Conservation (phyloP, 1,139 yeast genomes). For the Yamadazyma oceani region DNA sequence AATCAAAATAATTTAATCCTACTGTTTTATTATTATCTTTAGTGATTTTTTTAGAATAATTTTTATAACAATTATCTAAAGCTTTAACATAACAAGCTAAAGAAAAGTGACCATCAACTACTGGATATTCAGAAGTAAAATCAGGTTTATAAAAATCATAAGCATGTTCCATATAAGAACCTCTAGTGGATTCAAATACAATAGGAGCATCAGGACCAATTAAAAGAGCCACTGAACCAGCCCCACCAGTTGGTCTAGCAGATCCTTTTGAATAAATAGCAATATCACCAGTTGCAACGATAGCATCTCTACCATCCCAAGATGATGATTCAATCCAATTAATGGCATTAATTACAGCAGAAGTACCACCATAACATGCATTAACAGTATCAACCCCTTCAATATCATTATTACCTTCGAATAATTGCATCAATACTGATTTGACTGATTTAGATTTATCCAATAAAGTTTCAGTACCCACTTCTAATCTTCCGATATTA, state of each 20-base stretch:
- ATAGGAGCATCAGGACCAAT: constrained; percentile 98
- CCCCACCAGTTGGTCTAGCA: constrained; percentile 99
- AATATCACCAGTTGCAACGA: constrained; percentile 96
- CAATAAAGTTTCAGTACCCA: constrained; percentile 95
- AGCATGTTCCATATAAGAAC: constrained; percentile 93
- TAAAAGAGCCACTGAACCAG: constrained; percentile 92
- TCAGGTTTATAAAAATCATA: constrained; percentile 98
- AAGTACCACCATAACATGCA: constrained; percentile 99
- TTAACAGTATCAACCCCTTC: constrained; percentile 97
- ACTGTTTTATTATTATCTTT: constrained; percentile 55
- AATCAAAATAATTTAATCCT: constrained; percentile 79
- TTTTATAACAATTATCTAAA: constrained; percentile 79
- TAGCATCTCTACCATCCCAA: constrained; percentile 99
- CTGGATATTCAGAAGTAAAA: constrained; percentile 94
- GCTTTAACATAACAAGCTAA: constrained; percentile 93
- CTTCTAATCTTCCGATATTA: constrained; percentile 91
- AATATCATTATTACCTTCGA: constrained; percentile 83
- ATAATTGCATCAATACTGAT: constrained; percentile 92
- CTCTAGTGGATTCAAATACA: constrained; percentile 85
- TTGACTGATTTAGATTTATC: constrained; percentile 98
- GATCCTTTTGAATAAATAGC: constrained; percentile 97
- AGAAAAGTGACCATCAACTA: constrained; percentile 96
- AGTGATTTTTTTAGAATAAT: constrained; percentile 79
- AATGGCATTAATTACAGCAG: constrained; percentile 87
- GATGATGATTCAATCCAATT: constrained; percentile 96